Conservation (phyloP, 2,329 filamentous ascomycete species). For the Aspergillus ibericus region DNA sequence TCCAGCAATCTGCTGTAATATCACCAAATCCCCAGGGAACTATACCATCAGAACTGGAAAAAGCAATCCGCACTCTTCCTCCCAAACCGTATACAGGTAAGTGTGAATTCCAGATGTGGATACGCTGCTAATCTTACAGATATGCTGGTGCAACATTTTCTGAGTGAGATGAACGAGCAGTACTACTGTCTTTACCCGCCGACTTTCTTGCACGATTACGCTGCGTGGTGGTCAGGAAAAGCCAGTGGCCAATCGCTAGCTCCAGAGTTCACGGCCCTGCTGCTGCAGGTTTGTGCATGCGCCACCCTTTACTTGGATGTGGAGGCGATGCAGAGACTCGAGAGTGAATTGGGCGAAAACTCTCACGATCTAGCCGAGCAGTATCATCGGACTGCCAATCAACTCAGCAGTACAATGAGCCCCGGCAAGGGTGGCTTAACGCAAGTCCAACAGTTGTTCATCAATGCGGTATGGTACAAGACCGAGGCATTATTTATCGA, state of each 20-base stretch:
- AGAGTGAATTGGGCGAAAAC: conserved; percentile 46
- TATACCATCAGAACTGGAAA: conserved; percentile 34
- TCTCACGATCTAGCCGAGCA: conserved; percentile 41
- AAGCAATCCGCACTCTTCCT: conserved; percentile 33
- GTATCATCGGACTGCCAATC: conserved; percentile 46
- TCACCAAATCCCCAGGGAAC: neutral
- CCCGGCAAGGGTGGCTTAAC: conserved; percentile 47
- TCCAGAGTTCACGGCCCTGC: conserved; percentile 49
- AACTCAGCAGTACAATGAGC: conserved; percentile 44
- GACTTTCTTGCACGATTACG: conserved; percentile 47
- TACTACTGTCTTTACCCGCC: conserved; percentile 51
- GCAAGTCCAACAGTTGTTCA: conserved; percentile 53
- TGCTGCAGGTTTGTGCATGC: conserved; percentile 50
- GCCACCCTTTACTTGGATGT: conserved; percentile 46
- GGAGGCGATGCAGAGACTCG: conserved; percentile 42
- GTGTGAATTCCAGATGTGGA: neutral
- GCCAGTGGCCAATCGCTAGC: conserved; percentile 35
- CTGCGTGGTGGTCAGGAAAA: conserved; percentile 48
- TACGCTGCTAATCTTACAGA: conserved; percentile 32
- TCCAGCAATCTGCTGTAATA: conserved; percentile 6
- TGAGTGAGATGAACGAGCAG: conserved; percentile 47
- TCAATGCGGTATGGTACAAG: conserved; percentile 51
- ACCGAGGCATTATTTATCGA: conserved; percentile 50
- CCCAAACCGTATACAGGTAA: conserved; percentile 43
- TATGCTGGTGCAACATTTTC: conserved; percentile 49